Evolutionary conservation across 345 rosid species (phyloP).

Genomic region (thale cress (Arabidopsis thaliana)): TAIR10.1 NC_003070.9:26919501-26920000

Average conservation of each 20-base stretch:
- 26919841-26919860: slow-evolving; percentile 65
- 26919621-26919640: slow-evolving; percentile 55
- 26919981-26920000: slow-evolving; percentile 28
- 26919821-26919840: slow-evolving; percentile 56
- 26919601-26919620: slow-evolving; percentile 61
- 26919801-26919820: slow-evolving; percentile 66
- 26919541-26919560: slow-evolving; percentile 60
- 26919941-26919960: slow-evolving; percentile 40
- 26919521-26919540: slow-evolving; percentile 72
- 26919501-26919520: slow-evolving; percentile 67
- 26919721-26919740: slow-evolving; percentile 59
- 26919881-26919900: slow-evolving; percentile 49
- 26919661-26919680: slow-evolving; percentile 82
- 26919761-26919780: slow-evolving; percentile 57
- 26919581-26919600: slow-evolving; percentile 62
- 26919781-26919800: slow-evolving; percentile 16
- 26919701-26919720: slow-evolving; percentile 66
- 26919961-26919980: slow-evolving; percentile 30
- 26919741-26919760: slow-evolving; percentile 68
- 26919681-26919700: slow-evolving; percentile 67
- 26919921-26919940: slow-evolving; percentile 55
- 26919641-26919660: slow-evolving; percentile 71
- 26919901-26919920: slow-evolving; percentile 51
- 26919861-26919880: slow-evolving; percentile 66
- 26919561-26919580: slow-evolving; percentile 73